Evolutionary conservation across 2,329 filamentous ascomycete genomes (phyloP).

Genomic region (Neofusicoccum umdonicola): DNA sequence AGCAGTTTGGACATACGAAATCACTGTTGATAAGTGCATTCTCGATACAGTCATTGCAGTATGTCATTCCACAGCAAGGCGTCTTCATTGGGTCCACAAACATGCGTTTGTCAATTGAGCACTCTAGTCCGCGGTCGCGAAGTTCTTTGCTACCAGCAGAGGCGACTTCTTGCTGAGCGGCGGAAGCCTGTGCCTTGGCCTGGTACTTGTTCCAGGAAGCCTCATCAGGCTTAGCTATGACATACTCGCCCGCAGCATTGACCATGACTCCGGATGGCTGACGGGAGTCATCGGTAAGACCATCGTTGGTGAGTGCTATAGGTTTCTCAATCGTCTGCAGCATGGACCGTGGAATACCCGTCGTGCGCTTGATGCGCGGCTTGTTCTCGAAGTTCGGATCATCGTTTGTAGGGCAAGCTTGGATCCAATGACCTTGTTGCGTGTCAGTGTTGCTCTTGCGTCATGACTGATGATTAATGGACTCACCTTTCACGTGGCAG

Average conservation of each 20-base stretch:
- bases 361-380: constrained; percentile 91
- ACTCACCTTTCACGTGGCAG: constrained; percentile 79
- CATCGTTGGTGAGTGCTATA: constrained; percentile 67
- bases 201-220: constrained; percentile 96
- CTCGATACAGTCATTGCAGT: constrained; percentile 99
- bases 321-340: constrained; percentile 94
- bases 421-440: constrained; percentile 83
- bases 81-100: constrained; percentile 99
- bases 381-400: constrained; percentile 94
- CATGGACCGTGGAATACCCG: constrained; percentile 93
- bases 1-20: constrained; percentile 90
- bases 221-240: constrained; percentile 93
- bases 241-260: constrained; percentile 95
- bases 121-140: constrained; percentile 84
- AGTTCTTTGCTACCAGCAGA: constrained; percentile 80
- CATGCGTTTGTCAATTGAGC: constrained; percentile 94
- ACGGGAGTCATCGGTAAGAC: constrained; percentile 75
- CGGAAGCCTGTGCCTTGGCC: constrained; percentile 84
- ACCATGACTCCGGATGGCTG: constrained; percentile 91
- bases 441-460: constrained; percentile 26
- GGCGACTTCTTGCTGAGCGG: constrained; percentile 75
- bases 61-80: constrained; percentile 96
- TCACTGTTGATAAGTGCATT: constrained; percentile 98
- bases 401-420: constrained; percentile 96
- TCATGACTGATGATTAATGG: background rate